Evolutionary conservation across 108 stramenopile genomes (phyloP).

Genomic region (Nitzschia palea): DNA sequence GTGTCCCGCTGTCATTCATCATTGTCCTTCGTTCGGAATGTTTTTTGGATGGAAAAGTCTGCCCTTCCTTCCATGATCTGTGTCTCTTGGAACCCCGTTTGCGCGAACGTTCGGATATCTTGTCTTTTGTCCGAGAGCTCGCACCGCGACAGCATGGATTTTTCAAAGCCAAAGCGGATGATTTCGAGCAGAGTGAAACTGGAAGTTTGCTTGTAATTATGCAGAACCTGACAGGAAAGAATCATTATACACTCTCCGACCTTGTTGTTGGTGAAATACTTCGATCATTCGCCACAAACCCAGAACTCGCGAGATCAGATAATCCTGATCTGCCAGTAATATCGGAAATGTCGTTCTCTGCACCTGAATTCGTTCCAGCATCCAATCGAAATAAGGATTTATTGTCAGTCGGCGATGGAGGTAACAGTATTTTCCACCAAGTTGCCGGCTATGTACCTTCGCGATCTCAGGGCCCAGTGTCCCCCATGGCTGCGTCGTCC

Average conservation of each 20-base stretch:
- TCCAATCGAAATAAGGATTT: neutral
- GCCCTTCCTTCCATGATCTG: constrained; percentile 50
- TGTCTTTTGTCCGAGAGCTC: constrained; percentile 51
- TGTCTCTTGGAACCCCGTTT: constrained; percentile 67
- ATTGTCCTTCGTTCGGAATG: constrained; percentile 64
- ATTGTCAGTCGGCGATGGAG: neutral
- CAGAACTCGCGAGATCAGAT: constrained; percentile 7
- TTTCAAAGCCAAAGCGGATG: constrained; percentile 23
- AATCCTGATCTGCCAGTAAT: neutral
- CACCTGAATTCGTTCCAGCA: constrained; percentile 6
- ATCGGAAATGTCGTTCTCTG: constrained; percentile 19
- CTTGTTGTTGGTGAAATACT: constrained; percentile 40
- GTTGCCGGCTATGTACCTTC: neutral
- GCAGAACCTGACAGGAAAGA: constrained; percentile 59
- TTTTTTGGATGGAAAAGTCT: constrained; percentile 47
- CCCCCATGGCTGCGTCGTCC: constrained; percentile 42
- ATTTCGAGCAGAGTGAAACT: constrained; percentile 24
- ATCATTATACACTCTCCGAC: constrained; percentile 38
- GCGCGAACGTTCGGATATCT: constrained; percentile 44
- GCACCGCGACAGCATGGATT: constrained; percentile 53
- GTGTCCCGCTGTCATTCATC: constrained; percentile 67
- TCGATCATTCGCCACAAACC: constrained; percentile 35
- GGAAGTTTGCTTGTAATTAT: constrained; percentile 67
- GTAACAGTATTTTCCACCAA: neutral
- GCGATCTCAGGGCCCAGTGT: constrained; percentile 13